A percentile compares a stretch with the other conserved stretches of the same genome.
These are phyloP conservation scores for Gentiana straminea DNA, from an alignment of 257 asterid species.

Conservation along the genomic window DNA sequence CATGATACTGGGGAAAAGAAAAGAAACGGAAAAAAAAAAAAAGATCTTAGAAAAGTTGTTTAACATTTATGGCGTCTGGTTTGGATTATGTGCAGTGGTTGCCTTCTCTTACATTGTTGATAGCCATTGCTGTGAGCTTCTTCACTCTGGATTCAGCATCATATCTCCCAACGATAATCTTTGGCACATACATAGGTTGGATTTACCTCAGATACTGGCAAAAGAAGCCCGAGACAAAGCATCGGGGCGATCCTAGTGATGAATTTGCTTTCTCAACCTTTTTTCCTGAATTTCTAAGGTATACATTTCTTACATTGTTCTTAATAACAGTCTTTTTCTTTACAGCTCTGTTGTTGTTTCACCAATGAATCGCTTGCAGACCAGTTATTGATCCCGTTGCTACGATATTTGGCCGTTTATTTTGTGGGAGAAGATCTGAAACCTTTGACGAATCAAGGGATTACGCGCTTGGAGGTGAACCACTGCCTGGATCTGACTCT, in stretches of 20 bases:
- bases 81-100: constrained; percentile 62
- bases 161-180: constrained; percentile 65
- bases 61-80: constrained; percentile 13
- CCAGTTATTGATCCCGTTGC: constrained; percentile 74
- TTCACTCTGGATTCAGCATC: constrained; percentile 58
- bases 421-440: constrained; percentile 78
- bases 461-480: constrained; percentile 45
- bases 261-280: constrained; percentile 76
- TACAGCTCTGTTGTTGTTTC: constrained; percentile 12
- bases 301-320: constrained; percentile 6
- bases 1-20: not conserved
- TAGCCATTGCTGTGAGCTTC: constrained; percentile 52
- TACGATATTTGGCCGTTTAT: constrained; percentile 46
- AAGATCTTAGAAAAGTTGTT: not conserved
- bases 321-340: constrained; percentile 1
- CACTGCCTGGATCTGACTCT: constrained; percentile 82
- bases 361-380: constrained; percentile 32
- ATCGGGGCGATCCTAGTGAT: constrained; percentile 92
- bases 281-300: constrained; percentile 72
- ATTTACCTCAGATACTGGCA: constrained; percentile 92
- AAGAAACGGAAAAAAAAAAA: not conserved
- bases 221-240: constrained; percentile 56
- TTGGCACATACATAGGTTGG: constrained; percentile 87
- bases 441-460: constrained; percentile 42
- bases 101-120: constrained; percentile 65